Evolutionary conservation across 2,329 filamentous ascomycete genomes (phyloP).

Genomic region (Xylaria sp.): DNA sequence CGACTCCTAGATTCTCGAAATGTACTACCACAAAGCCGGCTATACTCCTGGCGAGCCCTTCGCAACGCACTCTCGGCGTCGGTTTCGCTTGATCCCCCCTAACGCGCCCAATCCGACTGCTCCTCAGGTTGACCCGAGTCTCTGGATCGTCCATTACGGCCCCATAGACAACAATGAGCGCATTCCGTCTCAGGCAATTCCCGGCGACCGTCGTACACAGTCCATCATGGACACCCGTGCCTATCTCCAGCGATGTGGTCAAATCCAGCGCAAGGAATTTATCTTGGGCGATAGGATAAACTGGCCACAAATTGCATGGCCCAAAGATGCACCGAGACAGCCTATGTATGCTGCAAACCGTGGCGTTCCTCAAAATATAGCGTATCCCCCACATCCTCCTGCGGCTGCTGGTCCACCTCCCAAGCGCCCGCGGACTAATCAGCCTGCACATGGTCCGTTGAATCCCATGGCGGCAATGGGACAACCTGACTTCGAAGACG

Average conservation of each 20-base stretch:
- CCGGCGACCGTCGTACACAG: slow-evolving; percentile 70
- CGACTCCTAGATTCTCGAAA: slow-evolving; percentile 81
- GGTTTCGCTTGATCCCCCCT: slow-evolving; percentile 83
- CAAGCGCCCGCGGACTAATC: slow-evolving; percentile 64
- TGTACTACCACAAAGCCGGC: slow-evolving; percentile 83
- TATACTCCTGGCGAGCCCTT: slow-evolving; percentile 80
- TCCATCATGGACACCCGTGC: slow-evolving; percentile 69
- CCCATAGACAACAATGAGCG: slow-evolving; percentile 79
- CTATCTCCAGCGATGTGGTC: slow-evolving; percentile 78
- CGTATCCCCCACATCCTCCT: slow-evolving; percentile 66
- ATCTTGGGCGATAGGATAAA: slow-evolving; percentile 90
- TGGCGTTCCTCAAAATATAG: slow-evolving; percentile 69
- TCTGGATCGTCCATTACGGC: slow-evolving; percentile 94
- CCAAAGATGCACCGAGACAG: slow-evolving; percentile 63
- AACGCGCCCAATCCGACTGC: slow-evolving; percentile 76
- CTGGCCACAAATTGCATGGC: slow-evolving; percentile 87
- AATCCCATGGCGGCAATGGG: slow-evolving; percentile 54
- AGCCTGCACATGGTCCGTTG: slow-evolving; percentile 54
- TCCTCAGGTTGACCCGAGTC: slow-evolving; percentile 78
- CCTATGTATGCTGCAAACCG: slow-evolving; percentile 62
- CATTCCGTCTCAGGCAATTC: slow-evolving; percentile 75
- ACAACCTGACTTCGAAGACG: slow-evolving; percentile 75
- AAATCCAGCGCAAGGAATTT: slow-evolving; percentile 90
- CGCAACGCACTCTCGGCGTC: slow-evolving; percentile 81
- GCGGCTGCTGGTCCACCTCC: slow-evolving; percentile 61